phyloP scores from a whole-genome alignment of 1,284 basidiomycete species.

The Ganoderma lucidum region DNA sequence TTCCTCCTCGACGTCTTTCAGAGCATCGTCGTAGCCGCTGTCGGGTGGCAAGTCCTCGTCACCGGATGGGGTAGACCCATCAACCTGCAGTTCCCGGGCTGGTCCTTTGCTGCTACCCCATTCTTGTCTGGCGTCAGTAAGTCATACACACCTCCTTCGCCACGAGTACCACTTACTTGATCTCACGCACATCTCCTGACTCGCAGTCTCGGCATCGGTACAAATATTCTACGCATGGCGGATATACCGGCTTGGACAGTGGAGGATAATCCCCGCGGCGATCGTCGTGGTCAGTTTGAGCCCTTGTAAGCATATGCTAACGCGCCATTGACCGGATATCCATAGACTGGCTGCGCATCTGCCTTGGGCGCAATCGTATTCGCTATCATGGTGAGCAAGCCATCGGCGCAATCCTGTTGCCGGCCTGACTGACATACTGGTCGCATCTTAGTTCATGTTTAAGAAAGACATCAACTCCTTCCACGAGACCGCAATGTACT shows the following conservation, averaged over 20 bases:
- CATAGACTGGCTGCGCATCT: not conserved
- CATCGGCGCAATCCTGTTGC: not conserved
- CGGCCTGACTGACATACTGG: not conserved
- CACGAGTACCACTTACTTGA: not conserved
- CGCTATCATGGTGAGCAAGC: not conserved
- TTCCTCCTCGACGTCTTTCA: constrained; percentile 13
- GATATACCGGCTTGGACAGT: not conserved
- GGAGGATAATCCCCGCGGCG: not conserved
- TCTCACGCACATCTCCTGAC: not conserved
- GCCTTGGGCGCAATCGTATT: not conserved
- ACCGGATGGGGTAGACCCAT: constrained; percentile 11
- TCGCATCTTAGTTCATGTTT: not conserved
- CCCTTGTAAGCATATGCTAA: not conserved
- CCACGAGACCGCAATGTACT: not conserved
- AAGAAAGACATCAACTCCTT: not conserved
- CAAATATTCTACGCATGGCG: not conserved
- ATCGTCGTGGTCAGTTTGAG: not conserved
- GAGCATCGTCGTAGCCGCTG: constrained; percentile 10
- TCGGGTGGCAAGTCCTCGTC: constrained; percentile 8
- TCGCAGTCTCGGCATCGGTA: not conserved
- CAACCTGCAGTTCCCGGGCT: constrained; percentile 13
- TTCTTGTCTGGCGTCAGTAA: constrained; percentile 10
- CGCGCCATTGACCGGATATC: not conserved
- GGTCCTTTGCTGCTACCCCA: constrained; percentile 10
- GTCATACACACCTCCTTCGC: not conserved